These are phyloP conservation scores for Beauveria australis DNA, from an alignment of 2,329 filamentous ascomycete species.

Conservation along the genomic window DNA sequence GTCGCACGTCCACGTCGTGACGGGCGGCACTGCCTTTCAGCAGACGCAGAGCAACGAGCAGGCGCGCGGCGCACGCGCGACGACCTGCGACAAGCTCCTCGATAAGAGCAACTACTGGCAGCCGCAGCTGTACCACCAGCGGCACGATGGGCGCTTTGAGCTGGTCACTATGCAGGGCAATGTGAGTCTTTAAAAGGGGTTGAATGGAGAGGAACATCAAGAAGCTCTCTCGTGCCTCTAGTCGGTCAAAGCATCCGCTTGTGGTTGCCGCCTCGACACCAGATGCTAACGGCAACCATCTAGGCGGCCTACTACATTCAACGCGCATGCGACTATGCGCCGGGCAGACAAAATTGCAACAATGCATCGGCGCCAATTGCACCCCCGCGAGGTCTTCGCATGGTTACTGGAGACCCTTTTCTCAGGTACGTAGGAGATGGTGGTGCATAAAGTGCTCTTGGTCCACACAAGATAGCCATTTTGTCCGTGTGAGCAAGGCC, in stretches of 20 bases:
- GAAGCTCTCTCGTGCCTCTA: no score
- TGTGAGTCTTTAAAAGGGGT: slow-evolving; percentile 12
- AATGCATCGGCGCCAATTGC: slow-evolving; percentile 32
- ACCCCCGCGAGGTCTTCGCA: slow-evolving; percentile 56
- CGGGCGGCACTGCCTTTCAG: slow-evolving; percentile 54
- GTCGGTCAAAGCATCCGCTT: no score
- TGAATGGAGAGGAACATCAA: no score
- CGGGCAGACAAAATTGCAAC: slow-evolving; percentile 18
- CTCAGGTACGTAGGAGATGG: slow-evolving; percentile 23
- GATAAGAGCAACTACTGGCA: slow-evolving; percentile 65
- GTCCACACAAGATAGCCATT: neutral
- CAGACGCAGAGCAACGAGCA: slow-evolving; percentile 44
- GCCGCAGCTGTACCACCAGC: slow-evolving; percentile 44
- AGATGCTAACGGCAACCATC: neutral
- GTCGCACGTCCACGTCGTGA: slow-evolving; percentile 51
- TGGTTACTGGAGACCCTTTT: slow-evolving; percentile 54
- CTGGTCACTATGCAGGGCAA: slow-evolving; percentile 25
- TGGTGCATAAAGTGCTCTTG: neutral
- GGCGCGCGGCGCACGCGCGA: slow-evolving; percentile 49
- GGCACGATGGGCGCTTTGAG: slow-evolving; percentile 47
- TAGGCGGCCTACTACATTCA: slow-evolving; percentile 21
- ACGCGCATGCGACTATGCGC: slow-evolving; percentile 20
- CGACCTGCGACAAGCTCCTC: slow-evolving; percentile 53
- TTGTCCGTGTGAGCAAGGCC: neutral
- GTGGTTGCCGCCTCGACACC: neutral